These are phyloP conservation scores for Rossbeevera mucosa DNA, from an alignment of 768 basidiomycete genomes.

Conservation along the genomic window DNA sequence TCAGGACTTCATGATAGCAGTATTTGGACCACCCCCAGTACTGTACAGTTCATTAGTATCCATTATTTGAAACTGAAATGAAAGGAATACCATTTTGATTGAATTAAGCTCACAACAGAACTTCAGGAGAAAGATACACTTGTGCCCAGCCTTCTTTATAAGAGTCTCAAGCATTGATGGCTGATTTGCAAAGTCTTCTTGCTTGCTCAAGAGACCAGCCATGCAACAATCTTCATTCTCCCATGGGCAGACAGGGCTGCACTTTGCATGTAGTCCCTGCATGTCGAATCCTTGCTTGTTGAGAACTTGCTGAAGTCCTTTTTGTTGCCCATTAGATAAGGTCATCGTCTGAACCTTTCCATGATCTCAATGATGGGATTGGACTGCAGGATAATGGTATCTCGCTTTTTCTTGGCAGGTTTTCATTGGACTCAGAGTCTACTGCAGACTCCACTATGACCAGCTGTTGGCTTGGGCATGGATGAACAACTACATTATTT, in stretches of 20 bases:
- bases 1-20: too few species aligned
- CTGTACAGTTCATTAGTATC: too few species aligned
- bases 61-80: not conserved
- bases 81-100: not conserved
- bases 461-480: too few species aligned
- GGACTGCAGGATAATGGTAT: not conserved
- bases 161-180: too few species aligned
- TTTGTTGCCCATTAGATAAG: not conserved
- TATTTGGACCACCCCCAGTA: too few species aligned
- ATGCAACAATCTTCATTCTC: not conserved
- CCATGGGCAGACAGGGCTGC: not conserved
- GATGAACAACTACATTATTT: too few species aligned
- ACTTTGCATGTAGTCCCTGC: not conserved
- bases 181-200: too few species aligned
- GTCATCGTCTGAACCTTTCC: not conserved
- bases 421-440: too few species aligned
- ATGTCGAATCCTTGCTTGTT: not conserved
- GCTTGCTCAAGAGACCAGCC: not conserved
- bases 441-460: too few species aligned
- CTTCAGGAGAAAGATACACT: too few species aligned
- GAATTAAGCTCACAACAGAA: not conserved
- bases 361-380: not conserved
- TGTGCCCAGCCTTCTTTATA: too few species aligned
- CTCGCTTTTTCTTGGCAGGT: too few species aligned
- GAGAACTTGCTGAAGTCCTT: not conserved